Conservation (phyloP, 1,139 yeast genomes). For the Kodamaea sp. region DNA sequence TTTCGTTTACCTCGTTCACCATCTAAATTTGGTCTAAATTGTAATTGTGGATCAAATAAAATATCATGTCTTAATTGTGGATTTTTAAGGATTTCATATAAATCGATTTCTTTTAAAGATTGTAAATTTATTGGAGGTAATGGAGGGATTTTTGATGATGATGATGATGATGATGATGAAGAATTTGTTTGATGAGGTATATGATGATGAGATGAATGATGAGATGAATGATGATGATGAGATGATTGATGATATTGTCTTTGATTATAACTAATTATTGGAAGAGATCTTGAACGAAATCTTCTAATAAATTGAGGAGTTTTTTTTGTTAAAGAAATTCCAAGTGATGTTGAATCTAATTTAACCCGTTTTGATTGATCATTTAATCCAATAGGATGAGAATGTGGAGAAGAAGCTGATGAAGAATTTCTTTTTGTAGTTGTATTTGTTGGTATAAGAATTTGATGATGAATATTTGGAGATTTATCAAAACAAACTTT, state of each 20-base stretch:
- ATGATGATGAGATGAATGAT: conserved; percentile 14
- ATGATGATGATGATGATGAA: conserved; percentile 14
- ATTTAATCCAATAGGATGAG: conserved; percentile 5
- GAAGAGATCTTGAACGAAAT: conserved; percentile 42
- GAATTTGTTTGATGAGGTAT: conserved; percentile 9
- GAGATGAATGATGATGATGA: conserved; percentile 18
- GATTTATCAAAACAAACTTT: conserved; percentile 32
- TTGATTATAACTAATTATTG: conserved; percentile 38
- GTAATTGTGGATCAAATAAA: conserved; percentile 86
- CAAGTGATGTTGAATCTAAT: conserved; percentile 18
- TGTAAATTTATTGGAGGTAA: conserved; percentile 87
- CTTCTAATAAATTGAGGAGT: conserved; percentile 40
- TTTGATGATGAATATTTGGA: conserved; percentile 15
- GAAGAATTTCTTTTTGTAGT: conserved; percentile 16
- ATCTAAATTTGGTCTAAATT: conserved; percentile 87
- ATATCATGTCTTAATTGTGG: conserved; percentile 94
- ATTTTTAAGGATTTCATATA: conserved; percentile 84
- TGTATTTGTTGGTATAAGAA: not conserved
- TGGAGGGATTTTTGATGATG: conserved; percentile 24
- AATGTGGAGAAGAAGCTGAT: conserved; percentile 13
- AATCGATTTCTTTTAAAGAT: conserved; percentile 79
- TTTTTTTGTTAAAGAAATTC: conserved; percentile 15
- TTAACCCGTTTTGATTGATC: conserved; percentile 24
- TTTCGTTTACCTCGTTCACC: conserved; percentile 86
- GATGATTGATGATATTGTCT: conserved; percentile 19